Percentiles rank a stretch among this genome's conserved stretches.
Evolutionary conservation across 306 rosid genomes (phyloP).

Genomic region (Acmispon strigosus): DNA sequence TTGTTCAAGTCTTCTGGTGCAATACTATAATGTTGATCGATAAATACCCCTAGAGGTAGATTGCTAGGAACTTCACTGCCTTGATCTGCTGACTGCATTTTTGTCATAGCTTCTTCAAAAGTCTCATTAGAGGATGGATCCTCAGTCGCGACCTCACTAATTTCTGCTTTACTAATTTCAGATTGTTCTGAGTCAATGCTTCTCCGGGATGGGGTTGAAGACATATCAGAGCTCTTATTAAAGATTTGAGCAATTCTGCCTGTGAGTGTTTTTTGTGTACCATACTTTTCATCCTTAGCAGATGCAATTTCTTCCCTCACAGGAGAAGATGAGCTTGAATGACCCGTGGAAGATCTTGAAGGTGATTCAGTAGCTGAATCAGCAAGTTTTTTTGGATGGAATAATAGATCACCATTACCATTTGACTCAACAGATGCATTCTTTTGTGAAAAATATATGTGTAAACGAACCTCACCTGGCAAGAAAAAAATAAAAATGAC

Average conservation of each 20-base stretch:
- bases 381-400: constrained; percentile 13
- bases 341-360: constrained; percentile 22
- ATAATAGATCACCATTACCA: constrained; percentile 21
- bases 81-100: constrained; percentile 58
- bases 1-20: constrained; percentile 65
- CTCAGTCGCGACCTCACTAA: constrained; percentile 40
- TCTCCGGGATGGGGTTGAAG: constrained; percentile 38
- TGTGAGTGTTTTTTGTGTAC: constrained; percentile 54
- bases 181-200: constrained; percentile 47
- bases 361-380: constrained; percentile 21
- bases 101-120: constrained; percentile 67
- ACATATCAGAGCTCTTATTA: constrained; percentile 49
- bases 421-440: constrained; percentile 35
- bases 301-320: constrained; percentile 38
- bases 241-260: constrained; percentile 76
- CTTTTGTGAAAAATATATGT: constrained; percentile 43
- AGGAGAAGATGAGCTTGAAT: constrained; percentile 52
- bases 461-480: constrained; percentile 82
- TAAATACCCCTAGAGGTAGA: constrained; percentile 73
- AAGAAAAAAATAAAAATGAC: neutral
- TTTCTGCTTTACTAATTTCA: constrained; percentile 43
- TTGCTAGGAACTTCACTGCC: constrained; percentile 62
- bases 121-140: constrained; percentile 46
- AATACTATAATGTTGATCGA: constrained; percentile 62
- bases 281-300: constrained; percentile 57